Evolutionary conservation across 257 asterid species (phyloP).

Genomic region (Solanum chiquidenum): DNA sequence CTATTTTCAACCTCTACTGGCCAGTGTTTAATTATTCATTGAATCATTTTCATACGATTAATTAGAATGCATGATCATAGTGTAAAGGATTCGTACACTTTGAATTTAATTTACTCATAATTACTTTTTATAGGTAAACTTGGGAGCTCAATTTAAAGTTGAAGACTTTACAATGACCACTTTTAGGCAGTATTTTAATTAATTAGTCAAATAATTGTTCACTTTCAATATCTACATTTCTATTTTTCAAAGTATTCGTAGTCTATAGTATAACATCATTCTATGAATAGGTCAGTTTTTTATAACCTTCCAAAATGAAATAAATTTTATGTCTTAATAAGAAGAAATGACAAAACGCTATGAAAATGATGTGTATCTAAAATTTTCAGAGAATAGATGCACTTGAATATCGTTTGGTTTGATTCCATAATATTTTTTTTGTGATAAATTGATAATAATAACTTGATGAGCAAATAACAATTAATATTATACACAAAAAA

Average conservation of each 20-base stretch:
- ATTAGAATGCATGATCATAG: neutral
- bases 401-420: neutral
- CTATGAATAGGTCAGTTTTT: neutral
- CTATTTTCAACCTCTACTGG: neutral
- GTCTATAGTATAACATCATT: no score
- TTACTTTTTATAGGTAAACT: neutral
- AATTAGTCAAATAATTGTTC: neutral
- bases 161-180: neutral
- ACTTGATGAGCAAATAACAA: neutral
- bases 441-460: neutral
- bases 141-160: neutral
- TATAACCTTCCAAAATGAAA: no score
- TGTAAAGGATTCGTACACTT: neutral
- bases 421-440: neutral
- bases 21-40: neutral
- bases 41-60: neutral
- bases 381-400: neutral
- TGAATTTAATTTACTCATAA: neutral
- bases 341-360: neutral
- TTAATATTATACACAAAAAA: neutral
- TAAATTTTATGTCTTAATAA: no score
- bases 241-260: neutral
- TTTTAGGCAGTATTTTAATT: neutral
- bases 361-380: no score
- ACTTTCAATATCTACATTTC: no score